Percentiles rank a stretch among this genome's conserved stretches.
Conservation (phyloP, 768 basidiomycete species). For the Collybiopsis confluens region DNA sequence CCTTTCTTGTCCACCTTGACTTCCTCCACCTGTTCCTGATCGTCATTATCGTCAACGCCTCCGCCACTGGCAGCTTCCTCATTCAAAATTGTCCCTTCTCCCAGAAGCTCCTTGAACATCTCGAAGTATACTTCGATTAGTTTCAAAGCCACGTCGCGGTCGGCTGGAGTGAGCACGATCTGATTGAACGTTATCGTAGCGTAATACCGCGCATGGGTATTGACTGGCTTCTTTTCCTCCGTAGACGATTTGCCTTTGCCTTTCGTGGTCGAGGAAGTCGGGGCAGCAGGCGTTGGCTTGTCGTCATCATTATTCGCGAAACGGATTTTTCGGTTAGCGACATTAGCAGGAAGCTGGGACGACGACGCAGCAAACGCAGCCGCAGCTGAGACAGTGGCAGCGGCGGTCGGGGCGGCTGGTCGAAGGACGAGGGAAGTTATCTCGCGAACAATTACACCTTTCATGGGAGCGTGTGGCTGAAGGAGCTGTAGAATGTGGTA, state of each 20-base stretch:
- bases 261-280: neutral
- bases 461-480: constrained; percentile 92
- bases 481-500: constrained; percentile 86
- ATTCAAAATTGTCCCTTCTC: constrained; percentile 40
- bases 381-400: constrained; percentile 18
- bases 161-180: constrained; percentile 63
- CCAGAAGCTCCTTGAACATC: constrained; percentile 85
- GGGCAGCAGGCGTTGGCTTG: neutral
- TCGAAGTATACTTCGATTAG: constrained; percentile 92
- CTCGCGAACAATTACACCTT: constrained; percentile 82
- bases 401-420: constrained; percentile 36
- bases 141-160: constrained; percentile 69
- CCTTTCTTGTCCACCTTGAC: constrained; percentile 24
- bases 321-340: constrained; percentile 8
- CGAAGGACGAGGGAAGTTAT: constrained; percentile 75
- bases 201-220: constrained; percentile 85
- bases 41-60: constrained; percentile 28
- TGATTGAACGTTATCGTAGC: constrained; percentile 94
- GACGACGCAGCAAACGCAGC: constrained; percentile 13
- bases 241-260: constrained; percentile 10
- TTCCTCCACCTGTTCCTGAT: constrained; percentile 26
- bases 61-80: constrained; percentile 12
- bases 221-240: constrained; percentile 37
- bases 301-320: constrained; percentile 8
- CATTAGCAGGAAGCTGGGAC: constrained; percentile 24